phyloP scores from a whole-genome alignment of 192 early-diverging fungal species.

The Entrophospora sp. region DNA sequence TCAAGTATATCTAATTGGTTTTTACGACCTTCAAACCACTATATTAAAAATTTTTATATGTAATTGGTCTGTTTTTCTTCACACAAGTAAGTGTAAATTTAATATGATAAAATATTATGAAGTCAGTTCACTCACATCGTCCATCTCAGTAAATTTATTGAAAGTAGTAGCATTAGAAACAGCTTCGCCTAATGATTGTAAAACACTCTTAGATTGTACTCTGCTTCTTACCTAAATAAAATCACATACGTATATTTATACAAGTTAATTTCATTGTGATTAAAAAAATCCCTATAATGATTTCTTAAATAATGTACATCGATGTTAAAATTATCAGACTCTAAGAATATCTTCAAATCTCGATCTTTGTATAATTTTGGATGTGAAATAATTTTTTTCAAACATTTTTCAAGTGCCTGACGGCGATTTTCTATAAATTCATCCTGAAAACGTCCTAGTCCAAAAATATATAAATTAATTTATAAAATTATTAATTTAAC shows the following conservation, averaged over 20 bases:
- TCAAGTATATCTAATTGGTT: slow-evolving; percentile 69
- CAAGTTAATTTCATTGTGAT: no score
- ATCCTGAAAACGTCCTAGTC: slow-evolving; percentile 78
- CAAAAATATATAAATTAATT: background rate
- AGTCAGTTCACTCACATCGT: slow-evolving; percentile 49
- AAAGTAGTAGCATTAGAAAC: slow-evolving; percentile 54
- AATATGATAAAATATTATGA: no score
- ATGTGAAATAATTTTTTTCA: slow-evolving; percentile 72
- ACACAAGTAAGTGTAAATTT: no score
- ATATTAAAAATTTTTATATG: no score
- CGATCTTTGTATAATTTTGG: slow-evolving; percentile 74
- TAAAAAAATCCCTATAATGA: no score
- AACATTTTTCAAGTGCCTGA: slow-evolving; percentile 72
- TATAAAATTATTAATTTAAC: background rate
- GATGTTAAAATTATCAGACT: slow-evolving; percentile 73
- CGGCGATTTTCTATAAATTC: slow-evolving; percentile 90
- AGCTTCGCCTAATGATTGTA: slow-evolving; percentile 63
- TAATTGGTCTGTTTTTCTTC: no score
- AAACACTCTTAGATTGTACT: slow-evolving; percentile 42
- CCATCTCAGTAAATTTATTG: slow-evolving; percentile 61
- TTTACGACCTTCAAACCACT: slow-evolving; percentile 68
- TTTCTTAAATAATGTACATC: no score
- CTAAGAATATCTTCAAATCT: slow-evolving; percentile 79
- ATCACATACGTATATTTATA: no score
- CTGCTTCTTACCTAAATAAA: slow-evolving; percentile 44